These are phyloP conservation scores for Fusarium abutilonis DNA, from an alignment of 2,329 filamentous ascomycete genomes.

Conservation along the genomic window DNA sequence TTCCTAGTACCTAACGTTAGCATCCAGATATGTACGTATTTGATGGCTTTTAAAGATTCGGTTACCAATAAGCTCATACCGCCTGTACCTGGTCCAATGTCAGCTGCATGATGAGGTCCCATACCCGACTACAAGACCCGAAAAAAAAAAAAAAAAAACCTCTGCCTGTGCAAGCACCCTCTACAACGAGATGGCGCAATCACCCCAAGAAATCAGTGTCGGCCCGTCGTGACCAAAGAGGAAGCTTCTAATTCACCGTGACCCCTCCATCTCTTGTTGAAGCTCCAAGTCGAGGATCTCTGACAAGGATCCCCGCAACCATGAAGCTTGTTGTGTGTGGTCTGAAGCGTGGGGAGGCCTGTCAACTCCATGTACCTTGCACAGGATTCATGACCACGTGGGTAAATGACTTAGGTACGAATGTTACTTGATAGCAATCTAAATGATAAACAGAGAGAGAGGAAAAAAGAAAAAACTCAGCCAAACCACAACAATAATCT, in stretches of 20 bases:
- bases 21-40: too few relatives aligned
- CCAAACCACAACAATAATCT: too few relatives aligned
- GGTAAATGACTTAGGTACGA: slow-evolving; percentile 9
- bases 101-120: slow-evolving; percentile 1
- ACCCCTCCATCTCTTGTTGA: slow-evolving; percentile 18
- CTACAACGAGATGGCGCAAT: slow-evolving; percentile 10
- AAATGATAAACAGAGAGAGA: neutral
- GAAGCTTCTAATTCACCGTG: slow-evolving; percentile 16
- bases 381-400: slow-evolving; percentile 28
- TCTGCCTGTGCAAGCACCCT: slow-evolving; percentile 1
- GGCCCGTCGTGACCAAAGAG: slow-evolving; percentile 24
- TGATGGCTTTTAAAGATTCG: too few relatives aligned
- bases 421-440: neutral
- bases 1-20: too few relatives aligned
- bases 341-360: slow-evolving; percentile 31
- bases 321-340: slow-evolving; percentile 16
- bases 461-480: neutral
- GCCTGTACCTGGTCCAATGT: neutral
- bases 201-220: slow-evolving; percentile 11
- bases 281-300: slow-evolving; percentile 18
- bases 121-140: slow-evolving; percentile 9
- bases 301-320: slow-evolving; percentile 20
- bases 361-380: slow-evolving; percentile 21
- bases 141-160: neutral
- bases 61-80: too few relatives aligned